Evolutionary conservation across 2,329 filamentous ascomycete genomes (phyloP).

Genomic region (Aquanectria penicillioides): DNA sequence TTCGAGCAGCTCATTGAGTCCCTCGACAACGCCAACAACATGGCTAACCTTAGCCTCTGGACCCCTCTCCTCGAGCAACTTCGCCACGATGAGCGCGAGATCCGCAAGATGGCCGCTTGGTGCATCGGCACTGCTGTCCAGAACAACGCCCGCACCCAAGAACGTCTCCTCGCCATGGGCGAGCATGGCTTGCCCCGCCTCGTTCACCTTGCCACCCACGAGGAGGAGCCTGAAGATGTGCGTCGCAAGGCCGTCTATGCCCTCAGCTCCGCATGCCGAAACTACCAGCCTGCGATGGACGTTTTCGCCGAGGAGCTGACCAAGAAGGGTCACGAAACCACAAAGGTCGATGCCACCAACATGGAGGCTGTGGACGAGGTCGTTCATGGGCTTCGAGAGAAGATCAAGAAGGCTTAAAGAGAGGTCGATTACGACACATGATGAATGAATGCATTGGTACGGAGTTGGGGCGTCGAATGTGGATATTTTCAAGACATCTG

Average conservation of each 20-base stretch:
- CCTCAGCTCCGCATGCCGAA: constrained; percentile 84
- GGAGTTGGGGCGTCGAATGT: constrained; percentile 48
- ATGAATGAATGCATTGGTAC: constrained; percentile 44
- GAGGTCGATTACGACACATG: constrained; percentile 14
- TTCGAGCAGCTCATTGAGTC: constrained; percentile 92
- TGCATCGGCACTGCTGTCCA: constrained; percentile 94
- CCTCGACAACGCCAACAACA: constrained; percentile 97
- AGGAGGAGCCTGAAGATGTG: constrained; percentile 69
- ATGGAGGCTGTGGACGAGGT: constrained; percentile 88
- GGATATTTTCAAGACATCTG: not conserved
- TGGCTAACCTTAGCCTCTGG: constrained; percentile 84
- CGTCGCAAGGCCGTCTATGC: constrained; percentile 91
- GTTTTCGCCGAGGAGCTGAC: constrained; percentile 70
- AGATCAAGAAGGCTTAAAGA: constrained; percentile 49
- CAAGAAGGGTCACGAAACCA: constrained; percentile 64
- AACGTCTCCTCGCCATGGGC: constrained; percentile 70
- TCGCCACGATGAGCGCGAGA: constrained; percentile 72
- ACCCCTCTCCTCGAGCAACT: constrained; percentile 79
- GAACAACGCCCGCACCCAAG: constrained; percentile 90
- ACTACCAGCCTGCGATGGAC: constrained; percentile 87
- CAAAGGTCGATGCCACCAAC: constrained; percentile 79
- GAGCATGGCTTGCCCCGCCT: constrained; percentile 71
- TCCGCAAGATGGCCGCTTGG: constrained; percentile 91
- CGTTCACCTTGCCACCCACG: constrained; percentile 69
- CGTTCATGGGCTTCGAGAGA: constrained; percentile 73